These are phyloP conservation scores for Moelleriella libera DNA, from an alignment of 2,329 filamentous ascomycete genomes.

Conservation along the genomic window DNA sequence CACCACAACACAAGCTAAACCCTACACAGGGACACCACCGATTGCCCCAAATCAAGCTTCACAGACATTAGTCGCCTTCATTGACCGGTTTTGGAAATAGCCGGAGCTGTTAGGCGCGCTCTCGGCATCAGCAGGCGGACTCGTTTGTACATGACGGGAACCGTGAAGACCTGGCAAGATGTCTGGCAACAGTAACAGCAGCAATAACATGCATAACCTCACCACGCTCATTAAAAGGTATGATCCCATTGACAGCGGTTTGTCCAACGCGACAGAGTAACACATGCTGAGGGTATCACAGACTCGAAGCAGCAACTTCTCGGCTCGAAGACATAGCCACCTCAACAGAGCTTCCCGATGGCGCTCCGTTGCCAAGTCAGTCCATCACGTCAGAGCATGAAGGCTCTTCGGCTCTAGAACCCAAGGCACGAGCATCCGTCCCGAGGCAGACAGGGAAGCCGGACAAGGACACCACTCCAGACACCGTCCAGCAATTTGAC, in stretches of 20 bases:
- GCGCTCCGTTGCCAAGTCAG: constrained; percentile 18
- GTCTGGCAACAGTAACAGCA: constrained; percentile 62
- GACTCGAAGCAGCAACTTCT: constrained; percentile 92
- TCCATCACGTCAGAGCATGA: constrained; percentile 5
- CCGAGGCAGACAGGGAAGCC: constrained; percentile 4
- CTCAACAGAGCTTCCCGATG: constrained; percentile 47
- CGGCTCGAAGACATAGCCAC: constrained; percentile 92
- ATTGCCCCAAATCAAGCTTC: too few relatives aligned
- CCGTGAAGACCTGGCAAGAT: constrained; percentile 25
- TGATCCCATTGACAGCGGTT: constrained; percentile 1
- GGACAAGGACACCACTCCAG: constrained; percentile 47
- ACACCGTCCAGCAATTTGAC: constrained; percentile 81
- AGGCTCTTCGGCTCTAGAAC: constrained; percentile 21
- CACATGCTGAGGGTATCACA: constrained; percentile 38
- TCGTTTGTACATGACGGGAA: background rate
- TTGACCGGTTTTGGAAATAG: too few relatives aligned
- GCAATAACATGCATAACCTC: constrained; percentile 86
- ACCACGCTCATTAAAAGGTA: constrained; percentile 98
- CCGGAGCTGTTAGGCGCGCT: too few relatives aligned
- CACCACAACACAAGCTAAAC: too few relatives aligned
- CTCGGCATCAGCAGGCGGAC: too few relatives aligned
- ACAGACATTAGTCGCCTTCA: too few relatives aligned
- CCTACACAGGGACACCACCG: too few relatives aligned
- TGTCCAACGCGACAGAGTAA: background rate
- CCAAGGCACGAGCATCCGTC: constrained; percentile 17